These are phyloP conservation scores for Colletotrichum paranaense DNA, from an alignment of 2,329 filamentous ascomycete genomes.

Conservation along the genomic window DNA sequence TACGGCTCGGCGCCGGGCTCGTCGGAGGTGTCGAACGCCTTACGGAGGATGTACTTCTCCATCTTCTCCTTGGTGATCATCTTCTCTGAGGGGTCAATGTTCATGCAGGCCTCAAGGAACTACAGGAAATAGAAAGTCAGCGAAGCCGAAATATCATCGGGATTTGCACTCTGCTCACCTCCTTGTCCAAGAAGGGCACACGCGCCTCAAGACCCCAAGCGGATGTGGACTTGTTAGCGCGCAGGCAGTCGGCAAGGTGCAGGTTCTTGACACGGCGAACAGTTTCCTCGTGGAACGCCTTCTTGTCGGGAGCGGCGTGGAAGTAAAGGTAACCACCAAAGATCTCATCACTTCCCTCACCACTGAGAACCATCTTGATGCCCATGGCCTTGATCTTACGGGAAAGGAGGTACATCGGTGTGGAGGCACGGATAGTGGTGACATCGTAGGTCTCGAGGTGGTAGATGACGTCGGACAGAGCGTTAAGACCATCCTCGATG, in stretches of 20 bases:
- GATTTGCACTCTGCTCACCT: constrained; percentile 57
- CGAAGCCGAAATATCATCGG: neutral
- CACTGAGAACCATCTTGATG: constrained; percentile 98
- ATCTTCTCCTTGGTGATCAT: constrained; percentile 91
- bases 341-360: constrained; percentile 97
- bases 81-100: constrained; percentile 94
- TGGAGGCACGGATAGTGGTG: constrained; percentile 97
- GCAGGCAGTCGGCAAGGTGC: constrained; percentile 93
- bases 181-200: constrained; percentile 97
- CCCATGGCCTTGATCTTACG: constrained; percentile 99
- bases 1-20: constrained; percentile 86
- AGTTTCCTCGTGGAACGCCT: constrained; percentile 95
- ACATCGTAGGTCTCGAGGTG: constrained; percentile 98
- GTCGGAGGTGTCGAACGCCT: constrained; percentile 94
- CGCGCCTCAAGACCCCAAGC: constrained; percentile 98
- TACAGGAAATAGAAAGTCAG: constrained; percentile 43
- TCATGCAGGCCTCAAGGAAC: constrained; percentile 94
- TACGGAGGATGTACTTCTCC: constrained; percentile 98
- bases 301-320: constrained; percentile 90
- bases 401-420: constrained; percentile 97
- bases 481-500: constrained; percentile 95
- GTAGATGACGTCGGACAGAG: constrained; percentile 96
- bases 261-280: constrained; percentile 96
- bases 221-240: constrained; percentile 98
- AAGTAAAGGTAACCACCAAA: constrained; percentile 99